These are phyloP conservation scores for Paramarasmius palmivorus DNA, from an alignment of 1,284 basidiomycete species.

Conservation along the genomic window DNA sequence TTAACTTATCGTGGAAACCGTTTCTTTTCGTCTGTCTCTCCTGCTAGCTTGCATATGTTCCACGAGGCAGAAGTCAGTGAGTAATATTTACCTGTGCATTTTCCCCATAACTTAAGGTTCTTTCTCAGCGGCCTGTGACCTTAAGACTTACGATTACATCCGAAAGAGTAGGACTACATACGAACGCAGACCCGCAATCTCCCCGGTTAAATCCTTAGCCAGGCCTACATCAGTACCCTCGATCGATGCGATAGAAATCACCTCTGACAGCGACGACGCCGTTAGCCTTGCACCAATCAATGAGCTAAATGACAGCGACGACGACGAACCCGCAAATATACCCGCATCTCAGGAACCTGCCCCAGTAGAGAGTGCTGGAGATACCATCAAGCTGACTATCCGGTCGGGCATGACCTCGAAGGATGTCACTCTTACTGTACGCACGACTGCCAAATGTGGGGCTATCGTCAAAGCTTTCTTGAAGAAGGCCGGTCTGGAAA, in stretches of 20 bases:
- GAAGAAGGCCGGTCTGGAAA: slow-evolving; percentile 58
- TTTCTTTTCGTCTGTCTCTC: slow-evolving; percentile 67
- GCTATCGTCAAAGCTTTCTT: slow-evolving; percentile 72
- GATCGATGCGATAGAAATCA: slow-evolving; percentile 13
- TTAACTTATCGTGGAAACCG: slow-evolving; percentile 59
- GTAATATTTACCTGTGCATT: slow-evolving; percentile 21
- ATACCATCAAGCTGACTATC: slow-evolving; percentile 63
- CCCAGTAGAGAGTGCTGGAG: slow-evolving; percentile 41
- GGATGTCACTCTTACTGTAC: slow-evolving; percentile 64
- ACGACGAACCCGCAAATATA: slow-evolving; percentile 24
- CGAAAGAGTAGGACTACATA: slow-evolving; percentile 35
- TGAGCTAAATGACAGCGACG: slow-evolving; percentile 13
- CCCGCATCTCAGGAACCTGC: slow-evolving; percentile 18
- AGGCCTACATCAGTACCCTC: slow-evolving; percentile 17
- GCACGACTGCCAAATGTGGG: slow-evolving; percentile 71
- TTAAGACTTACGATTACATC: slow-evolving; percentile 59
- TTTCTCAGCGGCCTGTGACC: slow-evolving; percentile 61
- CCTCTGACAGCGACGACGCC: not conserved
- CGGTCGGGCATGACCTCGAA: slow-evolving; percentile 54
- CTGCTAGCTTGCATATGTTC: slow-evolving; percentile 65
- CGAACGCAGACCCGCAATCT: slow-evolving; percentile 5
- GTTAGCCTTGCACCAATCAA: not conserved
- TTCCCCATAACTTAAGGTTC: not conserved
- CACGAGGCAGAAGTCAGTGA: slow-evolving; percentile 63
- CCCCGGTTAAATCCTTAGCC: not conserved